Evolutionary conservation across 768 basidiomycete genomes (phyloP).

Genomic region (Phaeolepiota aurea): DNA sequence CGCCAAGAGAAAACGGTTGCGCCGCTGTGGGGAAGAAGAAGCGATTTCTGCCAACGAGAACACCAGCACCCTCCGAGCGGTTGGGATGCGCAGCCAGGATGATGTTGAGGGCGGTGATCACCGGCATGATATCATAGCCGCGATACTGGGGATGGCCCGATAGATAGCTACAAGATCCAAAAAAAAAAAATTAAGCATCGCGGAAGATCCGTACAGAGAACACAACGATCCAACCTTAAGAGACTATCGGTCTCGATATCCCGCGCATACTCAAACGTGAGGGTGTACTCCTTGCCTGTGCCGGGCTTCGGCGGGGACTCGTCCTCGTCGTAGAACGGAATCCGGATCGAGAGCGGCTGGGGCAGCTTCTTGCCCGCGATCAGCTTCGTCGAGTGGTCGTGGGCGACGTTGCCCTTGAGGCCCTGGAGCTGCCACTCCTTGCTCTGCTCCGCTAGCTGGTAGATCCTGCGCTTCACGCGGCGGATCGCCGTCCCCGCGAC

Average conservation of each 20-base stretch:
- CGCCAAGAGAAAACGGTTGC: slow-evolving; percentile 45
- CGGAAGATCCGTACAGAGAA: slow-evolving; percentile 15
- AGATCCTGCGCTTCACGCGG: slow-evolving; percentile 50
- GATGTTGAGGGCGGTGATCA: slow-evolving; percentile 58
- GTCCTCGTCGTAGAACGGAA: slow-evolving; percentile 45
- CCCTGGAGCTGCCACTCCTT: slow-evolving; percentile 42
- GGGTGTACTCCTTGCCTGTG: slow-evolving; percentile 35
- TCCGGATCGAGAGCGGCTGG: slow-evolving; percentile 32
- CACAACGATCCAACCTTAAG: slow-evolving; percentile 25
- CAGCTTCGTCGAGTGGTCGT: slow-evolving; percentile 46
- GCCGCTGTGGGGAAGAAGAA: slow-evolving; percentile 51
- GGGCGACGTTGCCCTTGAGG: slow-evolving; percentile 41
- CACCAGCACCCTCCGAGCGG: slow-evolving; percentile 43
- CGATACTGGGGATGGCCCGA: slow-evolving; percentile 45
- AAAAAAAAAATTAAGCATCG: slow-evolving; percentile 18
- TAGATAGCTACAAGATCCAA: slow-evolving; percentile 35
- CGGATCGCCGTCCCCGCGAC: slow-evolving; percentile 38
- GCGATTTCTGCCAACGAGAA: slow-evolving; percentile 58
- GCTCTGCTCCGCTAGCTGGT: slow-evolving; percentile 51
- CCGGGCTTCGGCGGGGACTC: slow-evolving; percentile 32
- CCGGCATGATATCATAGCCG: slow-evolving; percentile 47
- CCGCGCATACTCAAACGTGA: slow-evolving; percentile 32
- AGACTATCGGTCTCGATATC: slow-evolving; percentile 46
- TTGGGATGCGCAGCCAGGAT: slow-evolving; percentile 50
- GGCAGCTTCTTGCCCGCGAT: slow-evolving; percentile 38